Evolutionary conservation across 805 yeast genomes (phyloP).

Genomic region (Citeromyces matritensis): DNA sequence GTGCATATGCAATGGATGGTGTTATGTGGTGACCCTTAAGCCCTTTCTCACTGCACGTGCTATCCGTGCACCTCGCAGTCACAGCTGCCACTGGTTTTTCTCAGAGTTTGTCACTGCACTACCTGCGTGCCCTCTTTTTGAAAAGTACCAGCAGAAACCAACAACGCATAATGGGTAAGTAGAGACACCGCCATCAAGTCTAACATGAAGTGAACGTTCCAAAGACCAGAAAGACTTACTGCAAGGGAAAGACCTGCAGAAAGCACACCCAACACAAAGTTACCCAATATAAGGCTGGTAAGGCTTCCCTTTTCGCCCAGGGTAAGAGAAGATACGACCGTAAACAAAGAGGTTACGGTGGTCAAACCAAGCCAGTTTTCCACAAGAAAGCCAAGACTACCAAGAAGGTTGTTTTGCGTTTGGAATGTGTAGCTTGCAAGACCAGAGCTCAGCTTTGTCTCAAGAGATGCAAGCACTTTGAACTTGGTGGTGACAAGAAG

Average conservation of each 20-base stretch:
- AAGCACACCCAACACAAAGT: slow-evolving; percentile 99
- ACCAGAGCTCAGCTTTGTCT: slow-evolving; percentile 95
- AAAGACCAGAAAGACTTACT: slow-evolving; percentile 99
- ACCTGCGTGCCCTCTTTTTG: neutral
- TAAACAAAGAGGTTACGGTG: slow-evolving; percentile 99
- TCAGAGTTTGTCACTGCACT: neutral
- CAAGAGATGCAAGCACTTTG: slow-evolving; percentile 99
- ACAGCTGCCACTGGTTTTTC: neutral
- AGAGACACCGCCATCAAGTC: slow-evolving; percentile 9
- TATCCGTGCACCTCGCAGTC: neutral
- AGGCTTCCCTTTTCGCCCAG: slow-evolving; percentile 98
- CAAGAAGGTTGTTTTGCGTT: slow-evolving; percentile 98
- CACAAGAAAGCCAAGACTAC: slow-evolving; percentile 99
- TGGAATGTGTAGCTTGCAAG: slow-evolving; percentile 98
- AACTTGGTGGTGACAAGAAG: slow-evolving; percentile 99
- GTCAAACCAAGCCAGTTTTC: slow-evolving; percentile 99
- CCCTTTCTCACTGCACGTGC: neutral
- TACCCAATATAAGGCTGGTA: slow-evolving; percentile 99
- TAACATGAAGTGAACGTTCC: slow-evolving; percentile 86
- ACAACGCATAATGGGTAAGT: neutral
- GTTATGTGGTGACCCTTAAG: too few species aligned
- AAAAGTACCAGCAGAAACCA: neutral
- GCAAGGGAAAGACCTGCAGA: slow-evolving; percentile 98
- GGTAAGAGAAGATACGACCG: slow-evolving; percentile 99
- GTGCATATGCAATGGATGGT: too few species aligned